Evolutionary conservation across 495 filamentous ascomycete species (phyloP), one percentile per base, ranked within the genome.

Genomic region (Schizothecium vesticola): DNA sequence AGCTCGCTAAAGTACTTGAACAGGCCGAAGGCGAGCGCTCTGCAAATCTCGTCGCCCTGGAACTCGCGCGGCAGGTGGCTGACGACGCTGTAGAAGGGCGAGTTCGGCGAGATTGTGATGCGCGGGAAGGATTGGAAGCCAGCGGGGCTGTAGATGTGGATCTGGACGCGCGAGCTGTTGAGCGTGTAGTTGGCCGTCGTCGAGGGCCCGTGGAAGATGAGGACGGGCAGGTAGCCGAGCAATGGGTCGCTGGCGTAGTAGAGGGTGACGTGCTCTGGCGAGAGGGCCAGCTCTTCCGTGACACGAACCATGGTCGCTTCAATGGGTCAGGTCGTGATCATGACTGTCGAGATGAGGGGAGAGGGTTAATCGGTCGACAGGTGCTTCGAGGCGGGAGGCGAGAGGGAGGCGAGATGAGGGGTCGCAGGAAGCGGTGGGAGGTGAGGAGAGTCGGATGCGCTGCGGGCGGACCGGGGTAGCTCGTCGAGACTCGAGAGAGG

Each of bases 1-100:
- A 98, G 80, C 76, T 97, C 93, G 33, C 86, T 85, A 71, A 97
- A 98, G 80, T 97, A 99, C 75, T 94, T 98, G 75, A 92, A 84
- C 75, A 98, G 83, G 61, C 91, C 90, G 76, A 98, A 94, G 43
- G 95, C 95, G 56, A 99, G 83, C 1, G 91, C 95, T 21, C 95
- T 89, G 77, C 87, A 92, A 36, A 97, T 81, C 75, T 96, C 93
- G 76, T 97, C 92, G 56, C 93, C 94, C 82, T 98, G 95, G 77
- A 91, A 91, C 73, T 96, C 94, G 66, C 91, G 88, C 24, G 96
- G 92, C n/a, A 99, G 85, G 75, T 96, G 88, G 75, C 90, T 89
- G 75, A 99, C 94, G 31, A 93, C 93, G 67, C 88, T 87, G 77
- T 97, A 99, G 69, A 96, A 88, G n/a, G 95, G 89, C n/a, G 94